Evolutionary conservation across 108 stramenopile genomes (phyloP).

Genomic region (Seminavis robusta): DNA sequence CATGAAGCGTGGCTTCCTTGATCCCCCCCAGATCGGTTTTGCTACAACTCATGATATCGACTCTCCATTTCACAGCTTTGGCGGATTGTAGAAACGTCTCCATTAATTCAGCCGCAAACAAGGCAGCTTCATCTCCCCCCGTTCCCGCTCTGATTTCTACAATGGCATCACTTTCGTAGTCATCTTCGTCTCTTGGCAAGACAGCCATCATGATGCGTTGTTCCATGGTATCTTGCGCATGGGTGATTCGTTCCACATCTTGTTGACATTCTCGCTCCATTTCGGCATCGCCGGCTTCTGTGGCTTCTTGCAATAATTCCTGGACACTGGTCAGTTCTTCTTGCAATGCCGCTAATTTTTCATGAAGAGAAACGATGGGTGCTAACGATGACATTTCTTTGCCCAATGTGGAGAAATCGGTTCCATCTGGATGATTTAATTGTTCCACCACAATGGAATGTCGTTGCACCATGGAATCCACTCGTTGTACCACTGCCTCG

Average conservation of each 20-base stretch:
- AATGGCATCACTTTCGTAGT: constrained; percentile 74
- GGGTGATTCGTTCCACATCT: constrained; percentile 44
- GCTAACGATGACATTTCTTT: constrained; percentile 67
- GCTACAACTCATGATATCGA: constrained; percentile 58
- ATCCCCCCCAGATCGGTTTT: constrained; percentile 74
- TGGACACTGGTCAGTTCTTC: constrained; percentile 44
- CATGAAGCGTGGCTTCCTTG: constrained; percentile 63
- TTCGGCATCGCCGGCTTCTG: constrained; percentile 31
- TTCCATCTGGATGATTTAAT: no score
- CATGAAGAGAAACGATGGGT: constrained; percentile 14
- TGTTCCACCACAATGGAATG: no score
- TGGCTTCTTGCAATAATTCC: constrained; percentile 56
- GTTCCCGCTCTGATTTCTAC: constrained; percentile 95
- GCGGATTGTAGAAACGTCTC: constrained; percentile 82
- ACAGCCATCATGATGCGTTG: constrained; percentile 48
- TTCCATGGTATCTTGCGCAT: constrained; percentile 28
- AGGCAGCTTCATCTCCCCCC: constrained; percentile 92
- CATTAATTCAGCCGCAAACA: constrained; percentile 88
- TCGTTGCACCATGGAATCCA: no score
- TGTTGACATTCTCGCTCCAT: constrained; percentile 47
- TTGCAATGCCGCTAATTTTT: constrained; percentile 24
- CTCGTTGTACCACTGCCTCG: no score
- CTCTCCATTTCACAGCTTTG: constrained; percentile 59
- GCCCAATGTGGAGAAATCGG: no score
- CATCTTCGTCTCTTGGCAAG: constrained; percentile 74